A percentile compares a stretch with the other conserved stretches of the same genome.
Evolutionary conservation across 1,284 basidiomycete species (phyloP).

Genomic region (Gymnopus androsaceus): DNA sequence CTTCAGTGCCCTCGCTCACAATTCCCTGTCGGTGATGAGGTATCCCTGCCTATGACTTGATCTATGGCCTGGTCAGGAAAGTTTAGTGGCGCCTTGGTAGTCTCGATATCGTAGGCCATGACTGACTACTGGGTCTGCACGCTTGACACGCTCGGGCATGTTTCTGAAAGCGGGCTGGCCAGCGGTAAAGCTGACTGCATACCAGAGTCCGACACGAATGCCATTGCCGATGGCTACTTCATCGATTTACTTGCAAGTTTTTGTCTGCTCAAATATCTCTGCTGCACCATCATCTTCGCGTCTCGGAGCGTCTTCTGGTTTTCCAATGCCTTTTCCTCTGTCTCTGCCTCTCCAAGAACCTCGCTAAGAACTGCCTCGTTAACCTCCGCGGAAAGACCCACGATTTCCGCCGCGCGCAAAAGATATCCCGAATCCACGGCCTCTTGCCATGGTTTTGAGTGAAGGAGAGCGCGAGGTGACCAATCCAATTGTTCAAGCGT

Average conservation of each 20-base stretch:
- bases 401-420: constrained; percentile 30
- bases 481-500: too few relatives aligned
- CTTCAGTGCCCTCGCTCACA: constrained; percentile 95
- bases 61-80: constrained; percentile 96
- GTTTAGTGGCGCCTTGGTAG: constrained; percentile 96
- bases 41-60: constrained; percentile 98
- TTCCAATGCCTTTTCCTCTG: constrained; percentile 50
- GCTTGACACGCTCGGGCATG: constrained; percentile 88
- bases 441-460: constrained; percentile 28
- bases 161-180: constrained; percentile 79
- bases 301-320: constrained; percentile 52
- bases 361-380: too few relatives aligned
- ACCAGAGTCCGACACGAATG: constrained; percentile 97
- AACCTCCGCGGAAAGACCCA: constrained; percentile 44
- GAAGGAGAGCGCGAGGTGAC: too few relatives aligned
- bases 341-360: constrained; percentile 44
- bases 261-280: constrained; percentile 81
- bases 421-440: constrained; percentile 26
- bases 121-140: constrained; percentile 99
- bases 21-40: constrained; percentile 98
- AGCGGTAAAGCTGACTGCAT: constrained; percentile 81
- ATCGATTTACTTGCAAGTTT: constrained; percentile 84
- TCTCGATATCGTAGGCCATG: constrained; percentile 99
- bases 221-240: constrained; percentile 99
- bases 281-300: constrained; percentile 88